These are phyloP conservation scores for Ganoderma sinense DNA, from an alignment of 1,284 basidiomycete genomes.

Conservation along the genomic window DNA sequence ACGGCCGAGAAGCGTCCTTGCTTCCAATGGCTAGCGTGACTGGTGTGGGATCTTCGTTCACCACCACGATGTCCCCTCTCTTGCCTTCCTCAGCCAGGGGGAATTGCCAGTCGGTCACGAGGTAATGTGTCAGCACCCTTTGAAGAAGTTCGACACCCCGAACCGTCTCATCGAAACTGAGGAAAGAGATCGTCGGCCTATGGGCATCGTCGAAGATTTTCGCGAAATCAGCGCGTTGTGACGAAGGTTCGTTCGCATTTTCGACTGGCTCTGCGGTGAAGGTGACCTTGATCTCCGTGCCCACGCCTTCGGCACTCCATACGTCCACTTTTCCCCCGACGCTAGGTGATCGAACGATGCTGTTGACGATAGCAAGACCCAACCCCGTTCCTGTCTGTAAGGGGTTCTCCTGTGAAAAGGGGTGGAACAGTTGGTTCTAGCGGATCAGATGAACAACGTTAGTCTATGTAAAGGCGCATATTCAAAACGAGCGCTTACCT, in stretches of 20 bases:
- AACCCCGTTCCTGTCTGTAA: slow-evolving; percentile 93
- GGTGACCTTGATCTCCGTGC: slow-evolving; percentile 93
- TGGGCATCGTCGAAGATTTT: slow-evolving; percentile 52
- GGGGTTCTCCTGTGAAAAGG: slow-evolving; percentile 95
- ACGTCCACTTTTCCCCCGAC: slow-evolving; percentile 91
- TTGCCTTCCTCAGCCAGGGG: slow-evolving; percentile 53
- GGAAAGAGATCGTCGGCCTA: slow-evolving; percentile 69
- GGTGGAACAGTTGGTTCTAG: slow-evolving; percentile 95
- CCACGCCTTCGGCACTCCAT: slow-evolving; percentile 86
- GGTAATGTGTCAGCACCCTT: slow-evolving; percentile 71
- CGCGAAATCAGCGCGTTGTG: slow-evolving; percentile 52
- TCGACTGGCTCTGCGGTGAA: slow-evolving; percentile 79
- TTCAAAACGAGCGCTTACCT: slow-evolving; percentile 51
- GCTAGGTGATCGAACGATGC: slow-evolving; percentile 86
- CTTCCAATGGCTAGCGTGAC: slow-evolving; percentile 65
- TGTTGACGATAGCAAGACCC: slow-evolving; percentile 97
- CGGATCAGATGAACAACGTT: slow-evolving; percentile 8
- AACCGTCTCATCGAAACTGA: slow-evolving; percentile 76
- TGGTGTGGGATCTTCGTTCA: slow-evolving; percentile 81
- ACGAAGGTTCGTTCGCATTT: slow-evolving; percentile 46
- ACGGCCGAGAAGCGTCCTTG: slow-evolving; percentile 68
- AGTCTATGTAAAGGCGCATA: not conserved
- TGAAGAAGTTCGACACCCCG: slow-evolving; percentile 76
- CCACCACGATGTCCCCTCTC: slow-evolving; percentile 79
- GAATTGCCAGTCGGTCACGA: slow-evolving; percentile 84